These are phyloP conservation scores for Spathaspora arborariae DNA, from an alignment of 805 yeast genomes.

Conservation along the genomic window DNA sequence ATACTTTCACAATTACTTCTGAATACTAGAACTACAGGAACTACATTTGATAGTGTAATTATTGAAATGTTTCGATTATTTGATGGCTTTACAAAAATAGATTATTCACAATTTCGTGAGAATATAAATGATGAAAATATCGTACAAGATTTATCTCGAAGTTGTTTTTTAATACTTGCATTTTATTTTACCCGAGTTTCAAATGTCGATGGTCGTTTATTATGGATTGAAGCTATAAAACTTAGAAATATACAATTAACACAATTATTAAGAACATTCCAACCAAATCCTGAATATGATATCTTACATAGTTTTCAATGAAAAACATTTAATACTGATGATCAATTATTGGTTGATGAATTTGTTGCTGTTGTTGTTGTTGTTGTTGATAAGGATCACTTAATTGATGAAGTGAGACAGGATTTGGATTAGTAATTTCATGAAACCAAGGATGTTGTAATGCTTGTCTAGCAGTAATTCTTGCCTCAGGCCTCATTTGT, in stretches of 20 bases:
- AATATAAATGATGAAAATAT: not conserved
- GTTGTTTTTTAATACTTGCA: slow-evolving; percentile 2
- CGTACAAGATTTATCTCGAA: slow-evolving; percentile 1
- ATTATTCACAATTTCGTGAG: not conserved
- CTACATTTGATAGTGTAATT: not conserved
- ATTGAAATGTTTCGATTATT: slow-evolving; percentile 7
- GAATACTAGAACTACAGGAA: not conserved
- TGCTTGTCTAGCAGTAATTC: slow-evolving; percentile 59
- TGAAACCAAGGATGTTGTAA: slow-evolving; percentile 78
- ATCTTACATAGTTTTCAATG: slow-evolving; percentile 4
- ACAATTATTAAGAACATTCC: slow-evolving; percentile 3
- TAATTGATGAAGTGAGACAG: slow-evolving; percentile 25
- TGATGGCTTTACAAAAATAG: not conserved
- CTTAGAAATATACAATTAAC: slow-evolving; percentile 6
- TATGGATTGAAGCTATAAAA: slow-evolving; percentile 8
- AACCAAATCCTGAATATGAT: slow-evolving; percentile 7
- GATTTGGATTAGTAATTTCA: slow-evolving; percentile 52
- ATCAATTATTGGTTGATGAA: slow-evolving; percentile 6
- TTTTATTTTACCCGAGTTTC: not conserved
- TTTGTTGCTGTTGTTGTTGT: slow-evolving; percentile 16
- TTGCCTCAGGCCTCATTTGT: slow-evolving; percentile 60
- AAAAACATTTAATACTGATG: slow-evolving; percentile 5
- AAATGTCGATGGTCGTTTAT: not conserved
- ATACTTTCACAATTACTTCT: not conserved
- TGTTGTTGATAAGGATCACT: slow-evolving; percentile 17